Percentiles rank a stretch among this genome's conserved stretches.
Evolutionary conservation across 2,329 filamentous ascomycete genomes (phyloP).

Genomic region (Meredithiella fracta): DNA sequence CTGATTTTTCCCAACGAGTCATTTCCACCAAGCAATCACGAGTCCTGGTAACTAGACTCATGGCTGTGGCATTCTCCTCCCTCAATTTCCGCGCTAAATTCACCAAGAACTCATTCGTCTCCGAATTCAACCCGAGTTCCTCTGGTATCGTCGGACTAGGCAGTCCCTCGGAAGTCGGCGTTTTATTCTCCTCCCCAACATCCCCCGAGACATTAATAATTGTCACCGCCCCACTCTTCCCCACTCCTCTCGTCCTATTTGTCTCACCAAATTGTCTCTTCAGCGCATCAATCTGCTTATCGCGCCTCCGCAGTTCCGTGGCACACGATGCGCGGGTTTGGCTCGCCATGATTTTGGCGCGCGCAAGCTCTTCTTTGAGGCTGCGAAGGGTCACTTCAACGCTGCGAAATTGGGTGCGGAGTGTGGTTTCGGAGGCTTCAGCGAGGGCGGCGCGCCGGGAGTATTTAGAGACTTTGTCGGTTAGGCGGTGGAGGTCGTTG

Average conservation of each 20-base stretch:
- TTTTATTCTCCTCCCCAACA: constrained; percentile 30
- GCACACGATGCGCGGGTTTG: constrained; percentile 78
- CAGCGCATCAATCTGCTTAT: constrained; percentile 72
- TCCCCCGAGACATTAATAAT: constrained; percentile 42
- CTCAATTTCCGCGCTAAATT: constrained; percentile 67
- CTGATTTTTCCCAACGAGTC: constrained; percentile 36
- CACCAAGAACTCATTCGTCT: constrained; percentile 84
- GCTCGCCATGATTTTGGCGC: constrained; percentile 61
- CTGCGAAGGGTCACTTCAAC: constrained; percentile 58
- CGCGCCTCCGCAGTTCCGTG: constrained; percentile 79
- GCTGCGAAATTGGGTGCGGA: constrained; percentile 52
- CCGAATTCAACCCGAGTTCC: constrained; percentile 52
- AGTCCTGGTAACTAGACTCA: constrained; percentile 54
- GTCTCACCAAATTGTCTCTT: constrained; percentile 72
- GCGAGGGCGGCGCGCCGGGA: constrained; percentile 39
- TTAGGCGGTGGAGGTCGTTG: constrained; percentile 45
- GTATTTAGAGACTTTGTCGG: constrained; percentile 36
- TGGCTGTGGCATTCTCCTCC: constrained; percentile 78
- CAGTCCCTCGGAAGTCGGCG: constrained; percentile 17
- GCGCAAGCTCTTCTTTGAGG: constrained; percentile 70
- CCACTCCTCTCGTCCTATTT: constrained; percentile 42
- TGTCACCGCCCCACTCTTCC: constrained; percentile 36
- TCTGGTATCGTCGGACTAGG: constrained; percentile 25
- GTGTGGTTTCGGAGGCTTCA: constrained; percentile 54
- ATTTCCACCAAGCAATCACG: constrained; percentile 55